A percentile compares a stretch with the other conserved stretches of the same genome.
Conservation (phyloP, 208 protist species). For the Trypanosoma grayi region DNA sequence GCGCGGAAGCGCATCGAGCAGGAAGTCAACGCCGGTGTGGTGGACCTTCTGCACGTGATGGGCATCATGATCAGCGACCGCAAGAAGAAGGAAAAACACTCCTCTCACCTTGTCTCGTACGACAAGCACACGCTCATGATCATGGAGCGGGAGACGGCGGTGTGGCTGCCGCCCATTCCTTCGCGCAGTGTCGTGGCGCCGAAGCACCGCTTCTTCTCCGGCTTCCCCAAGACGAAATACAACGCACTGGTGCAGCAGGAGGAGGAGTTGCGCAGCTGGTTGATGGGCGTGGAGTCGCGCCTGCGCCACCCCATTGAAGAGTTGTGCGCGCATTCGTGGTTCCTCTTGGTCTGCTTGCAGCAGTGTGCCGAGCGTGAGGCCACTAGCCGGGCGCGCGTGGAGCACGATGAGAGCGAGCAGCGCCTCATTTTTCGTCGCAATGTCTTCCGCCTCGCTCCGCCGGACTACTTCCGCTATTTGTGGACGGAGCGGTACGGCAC, state of each 20-base stretch:
- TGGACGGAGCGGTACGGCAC: slow-evolving; percentile 45
- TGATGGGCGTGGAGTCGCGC: slow-evolving; percentile 45
- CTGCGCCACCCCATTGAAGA: slow-evolving; percentile 53
- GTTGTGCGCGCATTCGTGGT: slow-evolving; percentile 42
- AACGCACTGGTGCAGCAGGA: slow-evolving; percentile 51
- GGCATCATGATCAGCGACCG: slow-evolving; percentile 64
- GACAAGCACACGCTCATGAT: slow-evolving; percentile 24
- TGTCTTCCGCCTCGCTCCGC: slow-evolving; percentile 53
- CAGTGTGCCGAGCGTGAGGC: slow-evolving; percentile 33
- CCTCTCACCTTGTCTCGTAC: background rate
- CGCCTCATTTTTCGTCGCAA: slow-evolving; percentile 35
- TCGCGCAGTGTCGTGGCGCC: slow-evolving; percentile 28
- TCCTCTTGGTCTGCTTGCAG: slow-evolving; percentile 40
- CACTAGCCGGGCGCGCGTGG: slow-evolving; percentile 36
- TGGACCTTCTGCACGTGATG: slow-evolving; percentile 58
- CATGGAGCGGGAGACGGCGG: slow-evolving; percentile 38
- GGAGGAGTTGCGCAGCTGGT: slow-evolving; percentile 68
- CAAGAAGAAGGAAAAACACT: slow-evolving; percentile 30
- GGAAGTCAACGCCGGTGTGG: slow-evolving; percentile 29
- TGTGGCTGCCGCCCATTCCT: slow-evolving; percentile 50
- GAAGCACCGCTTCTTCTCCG: slow-evolving; percentile 26
- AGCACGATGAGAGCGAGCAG: slow-evolving; percentile 50
- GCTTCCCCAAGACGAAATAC: slow-evolving; percentile 53
- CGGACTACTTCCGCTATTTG: slow-evolving; percentile 58
- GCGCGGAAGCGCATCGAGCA: slow-evolving; percentile 48